Evolutionary conservation across 23 red algal genomes (phyloP).

Genomic region (Gracilaria vermiculophylla): DNA sequence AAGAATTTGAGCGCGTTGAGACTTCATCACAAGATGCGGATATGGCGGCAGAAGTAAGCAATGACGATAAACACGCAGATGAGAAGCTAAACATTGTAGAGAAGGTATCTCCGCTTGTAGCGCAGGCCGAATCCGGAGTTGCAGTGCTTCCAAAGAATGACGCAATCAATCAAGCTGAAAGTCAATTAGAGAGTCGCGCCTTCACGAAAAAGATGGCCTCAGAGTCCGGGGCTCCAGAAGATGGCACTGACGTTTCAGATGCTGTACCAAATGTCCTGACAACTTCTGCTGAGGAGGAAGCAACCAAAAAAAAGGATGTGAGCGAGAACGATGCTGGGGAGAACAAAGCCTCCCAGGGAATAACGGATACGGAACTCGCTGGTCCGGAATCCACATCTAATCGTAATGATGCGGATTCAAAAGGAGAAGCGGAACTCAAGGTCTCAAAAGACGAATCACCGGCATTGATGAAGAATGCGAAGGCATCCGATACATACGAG

Average conservation of each 20-base stretch:
- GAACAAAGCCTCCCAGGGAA: neutral
- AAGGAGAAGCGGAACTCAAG: neutral
- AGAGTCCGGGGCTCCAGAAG: neutral
- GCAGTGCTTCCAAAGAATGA: neutral
- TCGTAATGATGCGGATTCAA: neutral
- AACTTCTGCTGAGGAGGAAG: neutral
- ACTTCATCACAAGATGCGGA: neutral
- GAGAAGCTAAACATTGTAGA: neutral
- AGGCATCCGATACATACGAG: neutral
- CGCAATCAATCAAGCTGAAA: no score
- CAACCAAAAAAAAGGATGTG: neutral
- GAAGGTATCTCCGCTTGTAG: no score
- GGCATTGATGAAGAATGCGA: neutral
- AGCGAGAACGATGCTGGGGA: neutral
- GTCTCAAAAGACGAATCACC: neutral
- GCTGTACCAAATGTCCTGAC: neutral
- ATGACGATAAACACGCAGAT: neutral
- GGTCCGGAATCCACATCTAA: neutral
- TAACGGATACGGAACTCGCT: neutral
- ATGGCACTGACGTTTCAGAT: neutral
- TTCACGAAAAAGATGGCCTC: no score
- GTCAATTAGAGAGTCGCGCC: no score
- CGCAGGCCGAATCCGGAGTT: neutral
- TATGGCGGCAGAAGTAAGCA: neutral
- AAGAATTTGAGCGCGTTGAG: neutral